phyloP scores from a whole-genome alignment of 371 early-diverging fungal genomes.

The Zopfochytrium polystomum region DNA sequence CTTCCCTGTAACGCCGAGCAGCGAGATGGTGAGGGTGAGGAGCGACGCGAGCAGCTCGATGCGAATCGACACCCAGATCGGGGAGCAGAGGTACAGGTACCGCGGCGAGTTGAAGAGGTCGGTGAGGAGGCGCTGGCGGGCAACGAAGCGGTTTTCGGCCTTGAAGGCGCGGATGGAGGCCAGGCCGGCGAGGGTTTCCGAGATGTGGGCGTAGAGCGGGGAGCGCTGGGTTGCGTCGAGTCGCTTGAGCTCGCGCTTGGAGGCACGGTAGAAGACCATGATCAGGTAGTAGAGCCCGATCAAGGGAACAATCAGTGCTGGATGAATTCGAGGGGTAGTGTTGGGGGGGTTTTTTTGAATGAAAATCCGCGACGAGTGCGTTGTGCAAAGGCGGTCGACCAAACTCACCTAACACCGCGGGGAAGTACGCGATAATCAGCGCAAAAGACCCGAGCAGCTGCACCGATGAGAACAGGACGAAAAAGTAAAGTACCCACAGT shows the following conservation, averaged over 20 bases:
- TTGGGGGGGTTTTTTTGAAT: not conserved
- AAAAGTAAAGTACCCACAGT: too few relatives aligned
- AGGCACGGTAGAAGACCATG: conserved; percentile 17
- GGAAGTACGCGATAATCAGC: too few relatives aligned
- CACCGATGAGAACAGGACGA: too few relatives aligned
- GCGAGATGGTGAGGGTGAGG: conserved; percentile 14
- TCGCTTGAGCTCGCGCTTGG: conserved; percentile 32
- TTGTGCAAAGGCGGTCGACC: conserved; percentile 68
- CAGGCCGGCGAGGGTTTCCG: conserved; percentile 24
- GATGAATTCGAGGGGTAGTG: not conserved
- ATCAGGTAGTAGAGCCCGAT: conserved; percentile 23
- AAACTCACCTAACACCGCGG: not conserved
- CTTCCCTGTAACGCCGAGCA: not conserved
- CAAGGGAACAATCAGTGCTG: conserved; percentile 21
- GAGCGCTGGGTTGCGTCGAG: conserved; percentile 29
- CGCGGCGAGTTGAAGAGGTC: conserved; percentile 29
- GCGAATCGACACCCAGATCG: conserved; percentile 31
- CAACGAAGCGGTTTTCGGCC: too few relatives aligned
- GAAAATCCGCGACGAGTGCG: conserved; percentile 23
- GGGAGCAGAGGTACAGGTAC: conserved; percentile 17
- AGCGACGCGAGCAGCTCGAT: conserved; percentile 24
- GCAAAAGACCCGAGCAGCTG: too few relatives aligned
- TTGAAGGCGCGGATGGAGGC: conserved; percentile 20
- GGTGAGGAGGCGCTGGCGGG: conserved; percentile 19
- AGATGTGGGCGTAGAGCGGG: conserved; percentile 23